Percentiles rank a stretch among this genome's conserved stretches.
phyloP scores from a whole-genome alignment of 164 flowering plant species.

The Malania oleifera region DNA sequence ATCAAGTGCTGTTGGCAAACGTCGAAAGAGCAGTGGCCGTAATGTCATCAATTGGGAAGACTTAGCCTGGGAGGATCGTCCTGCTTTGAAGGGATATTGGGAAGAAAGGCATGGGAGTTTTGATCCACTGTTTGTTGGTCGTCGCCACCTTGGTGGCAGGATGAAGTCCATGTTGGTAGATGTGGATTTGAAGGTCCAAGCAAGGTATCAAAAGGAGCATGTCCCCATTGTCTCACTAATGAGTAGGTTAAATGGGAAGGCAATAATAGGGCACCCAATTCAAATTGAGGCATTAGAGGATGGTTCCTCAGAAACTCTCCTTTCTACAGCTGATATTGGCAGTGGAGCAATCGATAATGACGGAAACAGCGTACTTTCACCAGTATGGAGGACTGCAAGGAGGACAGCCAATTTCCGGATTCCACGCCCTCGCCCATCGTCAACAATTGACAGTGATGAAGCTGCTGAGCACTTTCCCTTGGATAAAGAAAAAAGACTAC shows the following conservation, averaged over 20 bases:
- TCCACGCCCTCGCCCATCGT: conserved; percentile 55
- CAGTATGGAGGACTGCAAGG: conserved; percentile 86
- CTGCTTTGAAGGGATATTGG: conserved; percentile 42
- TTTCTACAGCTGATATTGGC: conserved; percentile 29
- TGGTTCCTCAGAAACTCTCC: conserved; percentile 42
- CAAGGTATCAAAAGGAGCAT: conserved; percentile 54
- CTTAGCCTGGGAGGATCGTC: conserved; percentile 37
- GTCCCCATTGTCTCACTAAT: conserved; percentile 77
- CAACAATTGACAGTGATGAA: conserved; percentile 41
- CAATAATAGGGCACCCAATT: conserved; percentile 85
- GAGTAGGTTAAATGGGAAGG: conserved; percentile 74
- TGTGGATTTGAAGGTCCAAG: conserved; percentile 73
- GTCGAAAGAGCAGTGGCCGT: conserved; percentile 15
- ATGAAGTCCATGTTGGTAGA: conserved; percentile 47
- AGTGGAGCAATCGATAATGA: conserved; percentile 33
- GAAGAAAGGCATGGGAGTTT: conserved; percentile 36
- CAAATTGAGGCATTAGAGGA: conserved; percentile 59
- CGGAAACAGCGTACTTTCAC: conserved; percentile 38
- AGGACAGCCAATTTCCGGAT: conserved; percentile 76
- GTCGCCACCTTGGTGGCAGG: conserved; percentile 30
- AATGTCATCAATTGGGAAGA: conserved; percentile 36
- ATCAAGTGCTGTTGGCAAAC: conserved; percentile 27
- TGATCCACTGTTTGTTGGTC: conserved; percentile 34
- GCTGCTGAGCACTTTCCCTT: conserved; percentile 24
- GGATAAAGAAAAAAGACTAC: conserved; percentile 31